Evolutionary conservation across 495 filamentous ascomycete genomes (phyloP).

Genomic region (Endocarpon pusillum): DNA sequence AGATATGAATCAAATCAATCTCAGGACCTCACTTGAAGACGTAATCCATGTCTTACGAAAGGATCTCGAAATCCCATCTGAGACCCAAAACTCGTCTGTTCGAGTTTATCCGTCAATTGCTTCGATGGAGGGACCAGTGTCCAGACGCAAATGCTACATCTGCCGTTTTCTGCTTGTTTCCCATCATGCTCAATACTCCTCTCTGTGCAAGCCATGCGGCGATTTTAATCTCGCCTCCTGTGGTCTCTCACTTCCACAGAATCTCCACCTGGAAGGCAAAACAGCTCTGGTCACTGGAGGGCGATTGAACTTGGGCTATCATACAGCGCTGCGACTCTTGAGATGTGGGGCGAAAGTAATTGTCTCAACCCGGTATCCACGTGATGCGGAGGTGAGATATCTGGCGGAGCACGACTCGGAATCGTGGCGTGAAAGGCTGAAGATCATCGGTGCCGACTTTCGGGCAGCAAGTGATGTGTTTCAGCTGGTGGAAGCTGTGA

Average conservation of each 20-base stretch:
- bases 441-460: conserved; percentile 30
- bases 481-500: conserved; percentile 16
- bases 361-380: conserved; percentile 28
- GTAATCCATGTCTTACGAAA: conserved; percentile 7
- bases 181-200: conserved; percentile 18
- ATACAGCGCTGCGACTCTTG: conserved; percentile 25
- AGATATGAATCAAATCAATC: conserved; percentile 4
- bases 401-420: conserved; percentile 16
- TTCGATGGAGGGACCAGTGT: too few relatives aligned
- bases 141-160: conserved; percentile 26
- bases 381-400: conserved; percentile 26
- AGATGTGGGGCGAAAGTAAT: conserved; percentile 31
- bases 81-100: too few relatives aligned
- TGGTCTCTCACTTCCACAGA: conserved; percentile 17
- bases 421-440: conserved; percentile 18
- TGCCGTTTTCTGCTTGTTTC: conserved; percentile 16
- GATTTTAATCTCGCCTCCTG: conserved; percentile 20
- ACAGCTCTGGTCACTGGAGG: conserved; percentile 32
- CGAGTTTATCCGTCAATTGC: too few relatives aligned
- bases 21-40: conserved; percentile 11
- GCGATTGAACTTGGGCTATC: conserved; percentile 28
- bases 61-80: conserved; percentile 7
- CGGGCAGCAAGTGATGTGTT: conserved; percentile 27
- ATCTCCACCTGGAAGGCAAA: conserved; percentile 15
- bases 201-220: conserved; percentile 25